Conservation (phyloP, 1,284 basidiomycete species). For the Schizophyllum commune region DNA sequence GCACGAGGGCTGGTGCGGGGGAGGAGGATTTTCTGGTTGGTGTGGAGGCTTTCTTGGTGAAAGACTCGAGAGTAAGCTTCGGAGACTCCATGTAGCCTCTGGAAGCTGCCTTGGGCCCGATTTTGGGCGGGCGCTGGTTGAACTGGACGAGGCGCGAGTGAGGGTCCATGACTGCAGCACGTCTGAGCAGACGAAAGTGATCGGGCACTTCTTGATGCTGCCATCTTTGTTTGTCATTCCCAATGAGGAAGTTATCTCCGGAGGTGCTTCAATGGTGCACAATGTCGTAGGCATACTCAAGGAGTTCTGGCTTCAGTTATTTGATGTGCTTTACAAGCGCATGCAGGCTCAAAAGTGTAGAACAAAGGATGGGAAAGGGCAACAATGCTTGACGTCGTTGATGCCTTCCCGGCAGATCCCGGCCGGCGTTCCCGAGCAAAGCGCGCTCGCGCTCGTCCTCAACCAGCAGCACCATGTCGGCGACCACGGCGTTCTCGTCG, state of each 20-base stretch:
- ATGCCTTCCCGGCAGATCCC: neutral
- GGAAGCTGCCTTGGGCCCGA: slow-evolving; percentile 43
- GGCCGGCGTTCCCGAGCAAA: neutral
- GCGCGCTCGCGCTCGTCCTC: neutral
- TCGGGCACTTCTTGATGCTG: neutral
- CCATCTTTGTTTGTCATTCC: neutral
- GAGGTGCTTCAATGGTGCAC: neutral
- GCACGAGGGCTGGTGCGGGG: slow-evolving; percentile 27
- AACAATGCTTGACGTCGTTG: neutral
- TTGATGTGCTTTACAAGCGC: no score
- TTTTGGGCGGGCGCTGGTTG: slow-evolving; percentile 60
- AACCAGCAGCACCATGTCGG: slow-evolving; percentile 29
- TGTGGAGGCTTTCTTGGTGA: slow-evolving; percentile 30
- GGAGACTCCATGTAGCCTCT: slow-evolving; percentile 38
- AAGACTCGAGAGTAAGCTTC: slow-evolving; percentile 36
- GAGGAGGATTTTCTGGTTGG: slow-evolving; percentile 23
- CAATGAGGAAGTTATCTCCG: neutral
- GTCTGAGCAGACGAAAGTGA: neutral
- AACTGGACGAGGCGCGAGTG: slow-evolving; percentile 68
- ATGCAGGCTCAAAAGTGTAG: no score
- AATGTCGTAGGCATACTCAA: no score
- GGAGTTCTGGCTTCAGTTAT: no score
- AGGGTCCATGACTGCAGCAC: slow-evolving; percentile 48
- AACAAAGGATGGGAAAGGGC: no score
- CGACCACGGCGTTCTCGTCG: slow-evolving; percentile 54